Base-by-base conservation (phyloP, 2,329 filamentous ascomycete species). In the Colletotrichum spinosum region DNA sequence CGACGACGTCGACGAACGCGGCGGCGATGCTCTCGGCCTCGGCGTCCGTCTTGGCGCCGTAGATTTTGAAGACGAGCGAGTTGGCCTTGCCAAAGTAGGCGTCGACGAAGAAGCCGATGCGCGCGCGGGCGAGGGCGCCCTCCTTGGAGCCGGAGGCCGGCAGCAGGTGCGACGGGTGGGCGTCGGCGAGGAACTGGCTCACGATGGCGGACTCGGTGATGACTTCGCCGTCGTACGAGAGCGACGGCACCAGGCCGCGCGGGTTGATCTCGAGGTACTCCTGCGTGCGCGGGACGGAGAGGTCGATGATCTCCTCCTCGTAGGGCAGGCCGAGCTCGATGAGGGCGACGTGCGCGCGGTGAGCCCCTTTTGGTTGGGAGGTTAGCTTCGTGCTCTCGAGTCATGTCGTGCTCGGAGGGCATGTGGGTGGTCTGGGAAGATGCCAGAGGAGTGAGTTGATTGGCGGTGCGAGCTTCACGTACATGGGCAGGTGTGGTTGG, bases 231-330 rank as follows among this genome's bases (percentile, higher is more conserved):
- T 88, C 83, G 80, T 91, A 90, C 33, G 86, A 84, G 60, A 96
- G 79, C 0, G 88, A 80, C 1, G 93, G 92, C 5, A 96, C 92
- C 3, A 94, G 86, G 12, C 93, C 93, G 61, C 92, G 88, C 69
- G 92, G 92, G 80, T 95, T 94, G 74, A 96, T 80, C 55, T 89
- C 81, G 8, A 96, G 85, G 74, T 95, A 96, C 82, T 90, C 92
- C 42, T 86, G 81, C 35, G 90, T 88, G 9, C 92, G 88, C 0
- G 92, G 92, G 9, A 78, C 84, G 70, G 79, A 77, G 51, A 96
- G 83, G 74, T 95, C 90, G 70, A 97, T 91, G 62, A 88, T 86
- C 66, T 92, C 88, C 69, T 93, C 89, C 62, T 92, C 88, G 71
- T 87, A 92, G 0, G 86, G 81, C 37, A 94, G 73, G 10, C 83